Base-by-base conservation (phyloP, 177 flowering plant species). In the Tripterygium wilfordii region DNA sequence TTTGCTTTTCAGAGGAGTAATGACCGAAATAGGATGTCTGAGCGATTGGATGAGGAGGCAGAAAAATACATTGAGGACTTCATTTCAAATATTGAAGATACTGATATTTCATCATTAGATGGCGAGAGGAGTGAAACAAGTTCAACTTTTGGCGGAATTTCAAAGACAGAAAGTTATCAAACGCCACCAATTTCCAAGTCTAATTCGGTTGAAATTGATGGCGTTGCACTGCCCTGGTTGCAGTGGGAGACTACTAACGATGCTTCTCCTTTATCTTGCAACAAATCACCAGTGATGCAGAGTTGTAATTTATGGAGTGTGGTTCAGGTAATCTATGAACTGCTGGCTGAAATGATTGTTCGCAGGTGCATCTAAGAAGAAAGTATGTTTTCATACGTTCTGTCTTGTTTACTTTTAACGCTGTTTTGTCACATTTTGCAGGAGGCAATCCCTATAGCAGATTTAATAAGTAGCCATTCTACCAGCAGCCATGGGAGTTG, bases 101-200 rank as follows among this genome's bases (percentile, higher is more conserved):
- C 97, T 10, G 97, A 94, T 58, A 65, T 94, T 25, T 89, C 97
- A 45, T 94, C 99, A 10, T 51, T 87, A 54, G 99, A 94, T 68
- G 99, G 91, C 32, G 99, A 89, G 73, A 77, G 83, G 58, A 94
- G 99, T 61, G 99, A 94, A 44, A 74, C 76, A 26, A 82, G 96
- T 62, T 91, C 95, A 8, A 68, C 67, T 37, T 36, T 87, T 19
- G 92, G 89, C 38, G 84, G 79, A 45, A 60, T 46, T 19, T 27
- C 19, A 33, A 77, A 59, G 58, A 16, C 58, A 15, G 75, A 75
- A 53, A 37, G 50, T 27, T 49, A 45, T 45, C 64, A 35, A 39
- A 62, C 50, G 49, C 72, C 83, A 25, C 42, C 55, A 25, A 36
- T 49, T 28, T 50, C 68, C 25, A 53, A 59, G 26, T 58, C 79